Evolutionary conservation across 345 rosid genomes (phyloP), one percentile per base, ranked within the genome.

Genomic region (Eutrema yunnanense): DNA sequence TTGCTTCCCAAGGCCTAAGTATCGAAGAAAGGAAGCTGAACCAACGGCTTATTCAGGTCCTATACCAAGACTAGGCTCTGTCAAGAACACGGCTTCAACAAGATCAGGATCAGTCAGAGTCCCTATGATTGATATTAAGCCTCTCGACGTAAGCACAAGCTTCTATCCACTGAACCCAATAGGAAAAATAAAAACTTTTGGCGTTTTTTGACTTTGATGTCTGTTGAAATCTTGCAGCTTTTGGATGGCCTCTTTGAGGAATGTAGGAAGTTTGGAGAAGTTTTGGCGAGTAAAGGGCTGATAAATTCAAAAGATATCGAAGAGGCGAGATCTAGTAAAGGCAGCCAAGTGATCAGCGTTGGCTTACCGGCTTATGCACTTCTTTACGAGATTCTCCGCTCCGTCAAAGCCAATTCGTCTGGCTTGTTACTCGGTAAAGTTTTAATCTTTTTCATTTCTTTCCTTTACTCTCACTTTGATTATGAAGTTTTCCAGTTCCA

Each of bases 341-440:
- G 91, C 48, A 81, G 90, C 57, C 78, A 62, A 40, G 92, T 92
- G 68, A 77, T 96, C 55, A 86, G 89, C 77, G 62, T 84, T n/a
- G 99, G 99, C 27, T 85, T 96, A 68, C 99, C 97, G 1, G 91
- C 98, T 68, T 92, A 90, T 80, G 83, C 80, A 80, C 79, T 88
- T 55, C 88, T 90, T 33, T 81, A 84, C 68, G 69, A 79, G 40
- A 71, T 95, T 46, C 43, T 92, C 42, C 86, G 82, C 60, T 95
- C 99, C 0, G 89, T 66, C 40, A 84, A 85, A 80, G 82, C 84
- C 67, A 83, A 86, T 76, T 83, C 84, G 36, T 13, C 34, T 0
- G 98, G 99, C 69, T 77, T 95, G 73, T 78, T 96, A 77, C 79
- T 87, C 41, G 51, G 99, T 92, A 73, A 43, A 85, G 81, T 73